phyloP scores from a whole-genome alignment of 2,329 filamentous ascomycete genomes.

The Alternaria conjuncta region DNA sequence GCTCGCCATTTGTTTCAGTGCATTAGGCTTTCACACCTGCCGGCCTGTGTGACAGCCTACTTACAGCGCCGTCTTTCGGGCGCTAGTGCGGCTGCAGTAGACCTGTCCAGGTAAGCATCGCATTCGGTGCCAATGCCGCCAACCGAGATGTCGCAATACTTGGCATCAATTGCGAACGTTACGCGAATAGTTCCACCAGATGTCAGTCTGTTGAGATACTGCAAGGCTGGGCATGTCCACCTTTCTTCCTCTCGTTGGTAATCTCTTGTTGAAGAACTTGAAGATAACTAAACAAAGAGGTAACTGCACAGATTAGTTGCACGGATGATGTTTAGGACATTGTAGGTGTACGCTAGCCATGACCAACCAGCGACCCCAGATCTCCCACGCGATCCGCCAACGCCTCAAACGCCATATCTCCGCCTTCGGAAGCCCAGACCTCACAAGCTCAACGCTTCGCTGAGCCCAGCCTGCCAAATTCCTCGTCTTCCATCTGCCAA shows the following conservation, averaged over 20 bases:
- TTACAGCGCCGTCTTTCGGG: not conserved
- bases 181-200: not conserved
- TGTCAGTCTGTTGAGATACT: not conserved
- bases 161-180: slow-evolving; percentile 12
- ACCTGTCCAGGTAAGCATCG: slow-evolving; percentile 1
- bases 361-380: slow-evolving; percentile 9
- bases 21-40: not conserved
- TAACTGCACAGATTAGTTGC: not conserved
- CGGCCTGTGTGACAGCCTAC: not conserved
- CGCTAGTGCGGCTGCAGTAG: slow-evolving; percentile 5
- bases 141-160: slow-evolving; percentile 18
- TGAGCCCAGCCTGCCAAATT: slow-evolving; percentile 25
- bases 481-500: slow-evolving; percentile 26
- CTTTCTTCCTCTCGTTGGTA: not conserved
- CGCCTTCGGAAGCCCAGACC: slow-evolving; percentile 33
- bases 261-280: not conserved
- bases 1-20: not conserved
- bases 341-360: not conserved
- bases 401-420: slow-evolving; percentile 19
- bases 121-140: slow-evolving; percentile 8
- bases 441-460: slow-evolving; percentile 35
- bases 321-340: not conserved
- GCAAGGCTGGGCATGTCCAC: not conserved
- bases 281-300: not conserved
- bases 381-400: slow-evolving; percentile 1